Base-by-base conservation (phyloP, 805 yeast genomes). In the Myxozyma mucilagina region DNA sequence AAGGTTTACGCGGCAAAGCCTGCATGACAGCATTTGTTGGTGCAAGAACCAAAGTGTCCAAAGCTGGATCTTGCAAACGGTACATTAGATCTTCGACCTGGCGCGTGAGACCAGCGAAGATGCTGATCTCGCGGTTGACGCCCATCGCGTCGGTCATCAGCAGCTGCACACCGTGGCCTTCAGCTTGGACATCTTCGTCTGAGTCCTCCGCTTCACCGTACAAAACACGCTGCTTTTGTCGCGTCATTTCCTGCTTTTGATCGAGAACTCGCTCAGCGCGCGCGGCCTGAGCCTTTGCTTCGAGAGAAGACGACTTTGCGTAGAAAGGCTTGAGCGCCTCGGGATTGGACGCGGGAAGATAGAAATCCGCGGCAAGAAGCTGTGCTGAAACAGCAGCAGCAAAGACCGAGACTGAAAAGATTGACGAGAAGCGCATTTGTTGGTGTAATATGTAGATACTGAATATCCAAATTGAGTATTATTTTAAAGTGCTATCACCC, bases 61-160 rank as follows among this genome's bases (percentile, higher is more conserved):
- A 68, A 35, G 76, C 74, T 14, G 74, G 71, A 60, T 78, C 73
- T 60, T 81, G 84, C 64, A 87, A 80, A 63, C 80, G 78, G 18
- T 69, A 50, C 67, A 63, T 63, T 32, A 87, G 69, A 11, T 76
- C 80, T 14, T 79, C 74, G 69, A 83, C 78, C 67, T 87, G 89
- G 61, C 96, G 80, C n/a, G 87, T 74, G 70, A 89, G 88, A 1
- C 85, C 81, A 1, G 90, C 80, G 71, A 89, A 87, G 8, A 89
- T 79, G 14, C 87, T 79, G 47, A 87, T 79, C 20, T 80, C 79
- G 10, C 69, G 67, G 51, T 72, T 68, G 57, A 77, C 75, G 1
- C 76, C 74, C 45, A 79, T 68, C 34, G 79, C 79, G 4, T 63
- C 67, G 43, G 80, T 74, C 13, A 78, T 75, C 47, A 79, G 64